Conservation (phyloP, 495 filamentous ascomycete genomes). For the Trichocladium antarcticum region DNA sequence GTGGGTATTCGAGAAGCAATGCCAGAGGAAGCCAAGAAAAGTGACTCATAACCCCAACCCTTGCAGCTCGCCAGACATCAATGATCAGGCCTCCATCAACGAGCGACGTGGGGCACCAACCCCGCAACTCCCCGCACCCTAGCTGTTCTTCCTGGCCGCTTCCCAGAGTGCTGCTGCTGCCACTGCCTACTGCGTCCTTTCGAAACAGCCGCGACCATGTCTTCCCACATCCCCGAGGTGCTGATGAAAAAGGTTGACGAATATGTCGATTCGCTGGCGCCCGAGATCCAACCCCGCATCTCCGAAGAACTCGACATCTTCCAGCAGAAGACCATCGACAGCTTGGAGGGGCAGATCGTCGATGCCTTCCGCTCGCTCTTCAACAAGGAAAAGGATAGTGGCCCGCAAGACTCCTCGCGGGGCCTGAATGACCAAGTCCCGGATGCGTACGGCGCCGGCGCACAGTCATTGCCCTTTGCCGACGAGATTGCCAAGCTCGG, state of each 20-base stretch:
- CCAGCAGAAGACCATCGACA: slow-evolving; percentile 28
- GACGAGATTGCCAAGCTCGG: slow-evolving; percentile 27
- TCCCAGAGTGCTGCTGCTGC: no score
- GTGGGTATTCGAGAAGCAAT: no score
- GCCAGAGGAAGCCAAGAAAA: no score
- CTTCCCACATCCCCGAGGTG: slow-evolving; percentile 20
- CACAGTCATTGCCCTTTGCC: slow-evolving; percentile 25
- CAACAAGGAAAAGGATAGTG: slow-evolving; percentile 11
- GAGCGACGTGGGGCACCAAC: no score
- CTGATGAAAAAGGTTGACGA: slow-evolving; percentile 27
- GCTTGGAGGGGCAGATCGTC: slow-evolving; percentile 23
- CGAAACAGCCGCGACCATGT: neutral
- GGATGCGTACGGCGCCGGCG: slow-evolving; percentile 21
- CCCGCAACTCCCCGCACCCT: no score
- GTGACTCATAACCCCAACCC: no score
- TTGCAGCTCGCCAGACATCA: no score
- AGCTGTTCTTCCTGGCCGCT: no score
- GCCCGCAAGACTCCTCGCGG: slow-evolving; percentile 1
- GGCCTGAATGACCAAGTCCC: slow-evolving; percentile 17
- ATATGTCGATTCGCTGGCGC: slow-evolving; percentile 29
- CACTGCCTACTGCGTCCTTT: no score
- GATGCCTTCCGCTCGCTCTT: slow-evolving; percentile 28
- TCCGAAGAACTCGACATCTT: slow-evolving; percentile 24
- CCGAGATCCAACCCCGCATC: slow-evolving; percentile 31
- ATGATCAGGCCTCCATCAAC: no score